Evolutionary conservation across 202 grass and related monocot species (phyloP).

Genomic region (Setaria italica): DNA sequence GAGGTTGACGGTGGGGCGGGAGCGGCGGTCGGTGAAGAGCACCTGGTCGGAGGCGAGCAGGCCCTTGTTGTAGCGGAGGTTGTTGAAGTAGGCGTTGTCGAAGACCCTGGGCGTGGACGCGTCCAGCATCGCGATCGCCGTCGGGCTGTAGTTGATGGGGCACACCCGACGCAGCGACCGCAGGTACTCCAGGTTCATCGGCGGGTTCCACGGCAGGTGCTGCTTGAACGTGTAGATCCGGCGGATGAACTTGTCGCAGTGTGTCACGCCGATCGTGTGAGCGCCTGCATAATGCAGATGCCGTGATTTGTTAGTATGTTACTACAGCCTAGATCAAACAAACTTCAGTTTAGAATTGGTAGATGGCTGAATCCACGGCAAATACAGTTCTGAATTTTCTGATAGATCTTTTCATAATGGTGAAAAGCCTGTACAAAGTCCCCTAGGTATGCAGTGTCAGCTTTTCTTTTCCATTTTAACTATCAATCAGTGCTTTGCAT

Average conservation of each 20-base stretch:
- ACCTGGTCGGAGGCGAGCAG: slow-evolving; percentile 82
- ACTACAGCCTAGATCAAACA: background rate
- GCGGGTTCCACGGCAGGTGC: slow-evolving; percentile 55
- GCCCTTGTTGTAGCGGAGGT: slow-evolving; percentile 74
- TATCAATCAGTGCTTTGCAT: background rate
- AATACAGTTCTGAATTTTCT: background rate
- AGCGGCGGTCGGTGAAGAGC: slow-evolving; percentile 72
- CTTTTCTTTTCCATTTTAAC: background rate
- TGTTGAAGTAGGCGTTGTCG: slow-evolving; percentile 90
- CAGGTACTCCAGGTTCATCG: slow-evolving; percentile 69
- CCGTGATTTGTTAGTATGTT: background rate
- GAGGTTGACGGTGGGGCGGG: slow-evolving; percentile 60
- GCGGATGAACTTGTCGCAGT: slow-evolving; percentile 74
- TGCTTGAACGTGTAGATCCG: slow-evolving; percentile 80
- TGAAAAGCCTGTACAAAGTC: background rate
- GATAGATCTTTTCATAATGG: background rate
- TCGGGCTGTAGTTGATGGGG: slow-evolving; percentile 52
- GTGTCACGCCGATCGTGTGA: slow-evolving; percentile 80
- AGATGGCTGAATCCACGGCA: background rate
- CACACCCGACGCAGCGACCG: slow-evolving; percentile 61
- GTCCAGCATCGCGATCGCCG: slow-evolving; percentile 61
- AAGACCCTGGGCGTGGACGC: slow-evolving; percentile 59
- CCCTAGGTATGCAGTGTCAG: background rate
- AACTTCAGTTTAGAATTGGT: background rate
- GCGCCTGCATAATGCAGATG: slow-evolving; percentile 50